A percentile compares a stretch with the other conserved stretches of the same genome.
phyloP scores from a whole-genome alignment of 768 basidiomycete species.

The Chalciporus sphaerocephalus region DNA sequence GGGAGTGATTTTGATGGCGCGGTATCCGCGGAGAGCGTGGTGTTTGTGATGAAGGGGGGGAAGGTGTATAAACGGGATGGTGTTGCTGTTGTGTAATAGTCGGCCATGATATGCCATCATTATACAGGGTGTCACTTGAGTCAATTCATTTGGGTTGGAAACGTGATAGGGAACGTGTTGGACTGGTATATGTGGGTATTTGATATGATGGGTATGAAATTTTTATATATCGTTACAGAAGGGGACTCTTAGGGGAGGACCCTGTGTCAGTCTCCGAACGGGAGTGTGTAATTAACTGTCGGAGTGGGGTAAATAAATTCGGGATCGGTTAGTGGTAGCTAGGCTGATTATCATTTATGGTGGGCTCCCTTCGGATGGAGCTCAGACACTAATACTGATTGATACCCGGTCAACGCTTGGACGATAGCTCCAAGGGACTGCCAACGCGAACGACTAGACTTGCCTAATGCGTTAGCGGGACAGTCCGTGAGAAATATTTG shows the following conservation, averaged over 20 bases:
- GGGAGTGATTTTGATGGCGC: slow-evolving; percentile 40
- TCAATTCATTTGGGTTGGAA: no score
- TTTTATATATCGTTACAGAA: background rate
- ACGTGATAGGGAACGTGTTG: background rate
- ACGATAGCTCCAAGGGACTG: background rate
- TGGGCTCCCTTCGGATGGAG: background rate
- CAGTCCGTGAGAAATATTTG: slow-evolving; percentile 20
- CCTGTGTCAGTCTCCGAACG: no score
- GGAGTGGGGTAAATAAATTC: background rate
- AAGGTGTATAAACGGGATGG: slow-evolving; percentile 42
- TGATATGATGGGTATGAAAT: background rate
- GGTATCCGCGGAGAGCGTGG: slow-evolving; percentile 42
- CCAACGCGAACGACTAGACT: slow-evolving; percentile 15
- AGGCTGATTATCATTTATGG: no score
- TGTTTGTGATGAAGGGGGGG: slow-evolving; percentile 59
- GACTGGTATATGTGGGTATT: background rate
- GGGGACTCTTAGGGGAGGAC: no score
- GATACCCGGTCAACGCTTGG: background rate
- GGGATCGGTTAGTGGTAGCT: no score
- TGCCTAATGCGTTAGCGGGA: slow-evolving; percentile 14
- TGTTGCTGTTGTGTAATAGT: slow-evolving; percentile 6
- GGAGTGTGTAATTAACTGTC: background rate
- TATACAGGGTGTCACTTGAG: no score
- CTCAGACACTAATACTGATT: background rate
- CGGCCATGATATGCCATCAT: background rate